Evolutionary conservation across 2,329 filamentous ascomycete species (phyloP), one percentile per base, ranked within the genome.

Genomic region (Talaromyces marneffei): DNA sequence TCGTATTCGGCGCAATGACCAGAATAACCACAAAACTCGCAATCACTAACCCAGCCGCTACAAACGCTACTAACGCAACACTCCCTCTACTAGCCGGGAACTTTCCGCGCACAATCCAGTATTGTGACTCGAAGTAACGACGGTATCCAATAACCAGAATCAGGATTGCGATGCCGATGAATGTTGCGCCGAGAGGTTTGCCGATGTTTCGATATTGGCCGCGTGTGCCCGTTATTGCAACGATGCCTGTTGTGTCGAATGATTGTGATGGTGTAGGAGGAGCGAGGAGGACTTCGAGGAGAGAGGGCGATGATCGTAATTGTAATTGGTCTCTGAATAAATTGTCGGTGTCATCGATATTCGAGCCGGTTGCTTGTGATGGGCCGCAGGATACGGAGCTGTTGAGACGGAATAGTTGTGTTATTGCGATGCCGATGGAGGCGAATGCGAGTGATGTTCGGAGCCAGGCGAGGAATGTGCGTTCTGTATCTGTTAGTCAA

Each of bases 381-480:
- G 48, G 27, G 18, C 9, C 7, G 63, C 31, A 57, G 50, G 37
- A 20, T 58, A 61, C 56, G 7, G 80, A 75, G 9, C 79, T 84
- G 74, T 87, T 87, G 33, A 88, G 79, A 20, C 85, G 83, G 74
- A 87, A 87, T 57, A 88, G 80, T 66, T 87, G 85, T 1, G 85
- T 87, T 44, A 87, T 78, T 25, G 85, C 85, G 48, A 88, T 86
- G 59, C 85, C 85, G 67, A 88, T 87, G 60, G 79, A 83, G 16
- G 85, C 85, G 70, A 88, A 88, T 57, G 84, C 83, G 58, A 88
- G 78, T 14, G 83, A 86, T 16, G 85, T 88, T 59, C 85, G 81
- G 62, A 88, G 79, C 85, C 85, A 88, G 64, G 85, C 85, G 44
- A 88, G 79, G 72, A 87, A 88, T n/a, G 85, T 88, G 42, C 85